Conservation (phyloP, 2,329 filamentous ascomycete species). For the Neonectria ditissima region DNA sequence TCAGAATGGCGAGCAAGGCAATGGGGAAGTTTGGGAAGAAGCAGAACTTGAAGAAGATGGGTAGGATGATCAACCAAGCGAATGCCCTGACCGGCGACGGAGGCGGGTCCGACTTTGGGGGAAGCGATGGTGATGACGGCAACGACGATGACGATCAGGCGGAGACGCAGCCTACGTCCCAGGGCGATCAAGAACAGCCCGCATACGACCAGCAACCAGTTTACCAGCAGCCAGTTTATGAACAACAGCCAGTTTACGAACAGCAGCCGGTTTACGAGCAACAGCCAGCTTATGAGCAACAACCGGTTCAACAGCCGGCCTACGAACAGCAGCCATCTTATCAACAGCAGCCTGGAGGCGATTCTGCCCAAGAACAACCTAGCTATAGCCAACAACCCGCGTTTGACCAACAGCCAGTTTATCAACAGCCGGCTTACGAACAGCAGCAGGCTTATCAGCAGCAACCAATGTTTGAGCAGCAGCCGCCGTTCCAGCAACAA, state of each 20-base stretch:
- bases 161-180: conserved; percentile 1
- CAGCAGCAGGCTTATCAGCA: conserved; percentile 20
- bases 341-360: too few relatives aligned
- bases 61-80: conserved; percentile 28
- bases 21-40: conserved; percentile 45
- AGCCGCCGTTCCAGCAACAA: background rate
- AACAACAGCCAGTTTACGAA: background rate
- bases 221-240: background rate
- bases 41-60: conserved; percentile 43
- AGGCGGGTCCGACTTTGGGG: conserved; percentile 21
- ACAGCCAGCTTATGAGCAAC: background rate
- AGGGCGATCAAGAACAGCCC: conserved; percentile 20
- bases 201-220: background rate
- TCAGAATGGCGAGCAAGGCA: conserved; percentile 26
- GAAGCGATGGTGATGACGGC: conserved; percentile 22
- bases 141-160: conserved; percentile 10
- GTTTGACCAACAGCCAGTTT: background rate
- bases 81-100: conserved; percentile 21
- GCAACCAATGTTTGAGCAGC: conserved; percentile 13
- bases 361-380: too few relatives aligned
- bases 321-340: conserved; percentile 30
- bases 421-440: conserved; percentile 20
- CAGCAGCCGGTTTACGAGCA: conserved; percentile 6
- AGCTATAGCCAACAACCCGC: background rate
- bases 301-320: background rate